A percentile compares a stretch with the other conserved stretches of the same genome.
Evolutionary conservation across 2,329 filamentous ascomycete species (phyloP).

Genomic region (Claviceps arundinis): DNA sequence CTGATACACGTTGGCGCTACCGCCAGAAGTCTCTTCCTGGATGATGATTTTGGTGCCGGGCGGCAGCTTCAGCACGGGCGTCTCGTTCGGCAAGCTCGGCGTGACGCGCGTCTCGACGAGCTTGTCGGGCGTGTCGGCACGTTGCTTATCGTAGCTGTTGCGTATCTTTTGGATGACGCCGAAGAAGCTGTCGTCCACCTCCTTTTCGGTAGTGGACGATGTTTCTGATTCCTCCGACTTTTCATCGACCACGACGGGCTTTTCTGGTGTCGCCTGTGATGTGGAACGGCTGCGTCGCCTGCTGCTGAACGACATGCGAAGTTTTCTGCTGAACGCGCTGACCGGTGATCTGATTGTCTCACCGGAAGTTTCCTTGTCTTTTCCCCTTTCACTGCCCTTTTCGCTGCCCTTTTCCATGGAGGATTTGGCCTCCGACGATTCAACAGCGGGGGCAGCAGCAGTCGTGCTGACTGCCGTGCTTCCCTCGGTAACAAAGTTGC

Average conservation of each 20-base stretch:
- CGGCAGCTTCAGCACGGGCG: conserved; percentile 62
- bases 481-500: conserved; percentile 66
- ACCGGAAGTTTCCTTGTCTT: conserved; percentile 29
- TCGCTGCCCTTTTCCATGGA: conserved; percentile 36
- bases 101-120: conserved; percentile 49
- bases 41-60: conserved; percentile 53
- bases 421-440: conserved; percentile 33
- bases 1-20: conserved; percentile 75
- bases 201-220: conserved; percentile 53
- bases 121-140: conserved; percentile 40
- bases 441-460: conserved; percentile 18
- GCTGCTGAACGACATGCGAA: conserved; percentile 68
- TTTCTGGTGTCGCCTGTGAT: conserved; percentile 47
- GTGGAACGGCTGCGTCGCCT: conserved; percentile 69
- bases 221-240: conserved; percentile 57
- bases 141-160: conserved; percentile 57
- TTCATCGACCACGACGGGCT: conserved; percentile 61
- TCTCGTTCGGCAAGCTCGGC: conserved; percentile 59
- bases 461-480: conserved; percentile 10
- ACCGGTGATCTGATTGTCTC: conserved; percentile 43
- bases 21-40: conserved; percentile 53
- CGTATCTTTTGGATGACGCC: conserved; percentile 62
- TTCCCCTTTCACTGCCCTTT: conserved; percentile 29
- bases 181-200: conserved; percentile 61
- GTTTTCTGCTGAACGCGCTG: conserved; percentile 72